phyloP scores from a whole-genome alignment of 768 basidiomycete genomes.

The Pilatotrama ljubarskyi region DNA sequence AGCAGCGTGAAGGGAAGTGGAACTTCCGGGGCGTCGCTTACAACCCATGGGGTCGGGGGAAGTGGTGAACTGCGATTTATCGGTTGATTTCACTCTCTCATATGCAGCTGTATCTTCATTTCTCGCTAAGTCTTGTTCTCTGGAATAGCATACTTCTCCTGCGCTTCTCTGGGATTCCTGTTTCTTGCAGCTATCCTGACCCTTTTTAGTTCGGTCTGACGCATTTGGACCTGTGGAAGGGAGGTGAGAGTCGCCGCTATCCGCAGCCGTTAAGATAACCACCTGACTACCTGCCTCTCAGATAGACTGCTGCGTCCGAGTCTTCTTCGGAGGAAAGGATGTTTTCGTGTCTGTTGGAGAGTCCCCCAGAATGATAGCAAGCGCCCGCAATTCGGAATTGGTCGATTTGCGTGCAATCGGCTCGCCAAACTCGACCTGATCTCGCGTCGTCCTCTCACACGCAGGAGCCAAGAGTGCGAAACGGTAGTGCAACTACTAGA shows the following conservation, averaged over 20 bases:
- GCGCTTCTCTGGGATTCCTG: no score
- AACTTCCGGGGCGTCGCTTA: constrained; percentile 66
- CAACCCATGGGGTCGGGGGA: constrained; percentile 20
- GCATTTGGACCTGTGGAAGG: neutral
- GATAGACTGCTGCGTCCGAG: neutral
- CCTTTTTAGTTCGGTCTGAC: neutral
- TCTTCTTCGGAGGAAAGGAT: neutral
- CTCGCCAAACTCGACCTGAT: neutral
- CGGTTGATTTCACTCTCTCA: no score
- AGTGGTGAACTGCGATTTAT: neutral
- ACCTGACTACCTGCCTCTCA: neutral
- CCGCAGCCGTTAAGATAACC: neutral
- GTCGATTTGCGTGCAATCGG: neutral
- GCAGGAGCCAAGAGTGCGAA: no score
- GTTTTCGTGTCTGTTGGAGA: neutral
- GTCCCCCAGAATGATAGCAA: neutral
- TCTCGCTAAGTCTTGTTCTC: no score
- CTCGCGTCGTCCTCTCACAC: no score
- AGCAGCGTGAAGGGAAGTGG: constrained; percentile 54
- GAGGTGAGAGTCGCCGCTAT: neutral
- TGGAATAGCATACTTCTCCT: no score
- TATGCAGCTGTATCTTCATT: no score
- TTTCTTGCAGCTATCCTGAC: neutral
- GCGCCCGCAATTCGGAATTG: neutral
- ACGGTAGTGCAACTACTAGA: no score